phyloP scores from a whole-genome alignment of 139 green algal genomes.

The Klebsormidium nitens region DNA sequence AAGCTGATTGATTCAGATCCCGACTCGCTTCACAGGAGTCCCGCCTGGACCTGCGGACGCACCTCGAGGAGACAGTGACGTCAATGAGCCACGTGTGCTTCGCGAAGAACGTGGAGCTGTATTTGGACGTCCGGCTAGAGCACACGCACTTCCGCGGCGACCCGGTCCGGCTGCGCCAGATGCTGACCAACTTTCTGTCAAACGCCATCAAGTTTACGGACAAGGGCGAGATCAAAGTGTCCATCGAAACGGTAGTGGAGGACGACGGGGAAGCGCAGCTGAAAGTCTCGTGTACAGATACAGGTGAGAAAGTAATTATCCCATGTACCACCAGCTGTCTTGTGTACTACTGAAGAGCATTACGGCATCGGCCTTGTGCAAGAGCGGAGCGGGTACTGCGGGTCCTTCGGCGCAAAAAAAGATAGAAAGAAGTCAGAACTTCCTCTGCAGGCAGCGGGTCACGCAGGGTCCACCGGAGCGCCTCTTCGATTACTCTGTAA shows the following conservation, averaged over 20 bases:
- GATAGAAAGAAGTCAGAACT: too few species aligned
- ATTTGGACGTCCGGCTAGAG: background rate
- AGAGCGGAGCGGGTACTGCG: too few species aligned
- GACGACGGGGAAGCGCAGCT: background rate
- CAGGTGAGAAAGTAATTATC: background rate
- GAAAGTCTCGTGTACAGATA: background rate
- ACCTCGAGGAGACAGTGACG: background rate
- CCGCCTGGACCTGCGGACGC: too few species aligned
- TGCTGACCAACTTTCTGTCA: background rate
- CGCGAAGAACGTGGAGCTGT: background rate
- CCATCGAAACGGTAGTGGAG: background rate
- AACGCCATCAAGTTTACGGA: constrained; percentile 11
- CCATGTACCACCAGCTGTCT: background rate
- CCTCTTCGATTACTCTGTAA: too few species aligned
- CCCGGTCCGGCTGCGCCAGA: background rate
- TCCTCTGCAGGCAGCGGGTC: too few species aligned
- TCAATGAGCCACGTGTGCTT: background rate
- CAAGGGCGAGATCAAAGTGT: background rate
- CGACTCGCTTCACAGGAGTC: too few species aligned
- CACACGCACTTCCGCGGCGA: background rate
- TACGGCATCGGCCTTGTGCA: too few species aligned
- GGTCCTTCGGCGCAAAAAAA: too few species aligned
- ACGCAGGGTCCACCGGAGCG: too few species aligned
- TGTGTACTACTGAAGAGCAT: constrained; percentile 1
- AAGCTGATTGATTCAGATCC: too few species aligned